These are phyloP conservation scores for Paragyromitra xinjiangensis DNA, from an alignment of 495 filamentous ascomycete species.

Conservation along the genomic window DNA sequence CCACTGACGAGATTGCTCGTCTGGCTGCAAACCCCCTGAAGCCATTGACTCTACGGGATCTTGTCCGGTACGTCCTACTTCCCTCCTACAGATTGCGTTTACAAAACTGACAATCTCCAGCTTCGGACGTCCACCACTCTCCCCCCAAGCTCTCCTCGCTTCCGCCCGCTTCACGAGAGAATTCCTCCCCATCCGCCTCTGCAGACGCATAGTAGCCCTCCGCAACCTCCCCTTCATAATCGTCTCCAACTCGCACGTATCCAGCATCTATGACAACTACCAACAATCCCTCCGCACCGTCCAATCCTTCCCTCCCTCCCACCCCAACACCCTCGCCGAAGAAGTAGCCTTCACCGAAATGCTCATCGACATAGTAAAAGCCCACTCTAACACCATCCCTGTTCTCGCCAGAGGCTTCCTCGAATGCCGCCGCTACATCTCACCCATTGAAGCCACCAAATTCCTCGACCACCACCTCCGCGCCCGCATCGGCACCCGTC, in stretches of 20 bases:
- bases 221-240: conserved; percentile 97
- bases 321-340: conserved; percentile 84
- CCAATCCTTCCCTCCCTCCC: conserved; percentile 77
- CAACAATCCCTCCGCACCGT: conserved; percentile 88
- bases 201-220: conserved; percentile 88
- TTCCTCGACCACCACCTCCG: conserved; percentile 95
- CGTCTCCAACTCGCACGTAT: conserved; percentile 92
- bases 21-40: conserved; percentile 82
- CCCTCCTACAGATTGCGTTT: conserved; percentile 5
- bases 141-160: conserved; percentile 76
- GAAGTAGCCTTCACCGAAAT: conserved; percentile 90
- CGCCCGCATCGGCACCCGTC: conserved; percentile 88
- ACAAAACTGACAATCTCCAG: conserved; percentile 19
- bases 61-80: conserved; percentile 73
- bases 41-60: conserved; percentile 81
- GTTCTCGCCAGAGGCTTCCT: conserved; percentile 90
- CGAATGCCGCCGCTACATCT: conserved; percentile 89
- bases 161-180: conserved; percentile 96
- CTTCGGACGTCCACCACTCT: conserved; percentile 82
- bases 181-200: conserved; percentile 90
- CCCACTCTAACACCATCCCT: conserved; percentile 91
- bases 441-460: conserved; percentile 76
- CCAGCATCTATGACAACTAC: conserved; percentile 93
- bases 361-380: conserved; percentile 90
- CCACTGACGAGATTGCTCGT: conserved; percentile 76